These are phyloP conservation scores for Fusarium sp. DNA, from an alignment of 2,329 filamentous ascomycete genomes.

Conservation along the genomic window DNA sequence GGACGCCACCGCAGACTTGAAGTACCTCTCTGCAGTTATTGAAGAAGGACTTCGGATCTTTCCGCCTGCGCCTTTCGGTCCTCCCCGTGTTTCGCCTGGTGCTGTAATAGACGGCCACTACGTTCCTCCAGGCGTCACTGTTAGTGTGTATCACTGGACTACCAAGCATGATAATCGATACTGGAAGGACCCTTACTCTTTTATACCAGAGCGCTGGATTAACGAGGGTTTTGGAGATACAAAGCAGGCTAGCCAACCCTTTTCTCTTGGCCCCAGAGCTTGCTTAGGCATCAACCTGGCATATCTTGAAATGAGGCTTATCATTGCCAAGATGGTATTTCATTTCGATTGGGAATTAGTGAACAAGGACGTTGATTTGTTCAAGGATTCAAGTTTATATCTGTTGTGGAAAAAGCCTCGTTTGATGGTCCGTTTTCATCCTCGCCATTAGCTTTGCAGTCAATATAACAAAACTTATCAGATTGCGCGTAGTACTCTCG, in stretches of 20 bases:
- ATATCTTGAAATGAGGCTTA: slow-evolving; percentile 1
- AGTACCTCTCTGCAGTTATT: slow-evolving; percentile 7
- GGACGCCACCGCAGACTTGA: not conserved
- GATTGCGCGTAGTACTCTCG: too few species aligned
- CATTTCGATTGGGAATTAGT: slow-evolving; percentile 8
- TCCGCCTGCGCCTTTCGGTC: slow-evolving; percentile 5
- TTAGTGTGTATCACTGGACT: slow-evolving; percentile 1
- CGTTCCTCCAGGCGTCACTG: slow-evolving; percentile 9
- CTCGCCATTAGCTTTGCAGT: not conserved
- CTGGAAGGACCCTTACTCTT: not conserved
- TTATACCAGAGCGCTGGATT: slow-evolving; percentile 9
- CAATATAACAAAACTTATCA: too few species aligned
- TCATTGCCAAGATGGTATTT: slow-evolving; percentile 1
- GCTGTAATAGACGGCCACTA: slow-evolving; percentile 5
- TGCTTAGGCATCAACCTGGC: slow-evolving; percentile 7
- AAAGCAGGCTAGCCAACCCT: slow-evolving; percentile 1
- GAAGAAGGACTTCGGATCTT: slow-evolving; percentile 20
- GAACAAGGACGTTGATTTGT: not conserved
- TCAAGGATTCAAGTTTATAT: not conserved
- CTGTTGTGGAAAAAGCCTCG: slow-evolving; percentile 2
- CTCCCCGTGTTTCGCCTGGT: slow-evolving; percentile 11
- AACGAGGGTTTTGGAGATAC: not conserved
- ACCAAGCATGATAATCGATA: slow-evolving; percentile 2
- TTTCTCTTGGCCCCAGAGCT: slow-evolving; percentile 7
- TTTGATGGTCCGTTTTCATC: slow-evolving; percentile 12